A percentile compares a stretch with the other conserved stretches of the same genome.
Evolutionary conservation across 2,329 filamentous ascomycete species (phyloP).

Genomic region (Exophiala lecanii-corni): DNA sequence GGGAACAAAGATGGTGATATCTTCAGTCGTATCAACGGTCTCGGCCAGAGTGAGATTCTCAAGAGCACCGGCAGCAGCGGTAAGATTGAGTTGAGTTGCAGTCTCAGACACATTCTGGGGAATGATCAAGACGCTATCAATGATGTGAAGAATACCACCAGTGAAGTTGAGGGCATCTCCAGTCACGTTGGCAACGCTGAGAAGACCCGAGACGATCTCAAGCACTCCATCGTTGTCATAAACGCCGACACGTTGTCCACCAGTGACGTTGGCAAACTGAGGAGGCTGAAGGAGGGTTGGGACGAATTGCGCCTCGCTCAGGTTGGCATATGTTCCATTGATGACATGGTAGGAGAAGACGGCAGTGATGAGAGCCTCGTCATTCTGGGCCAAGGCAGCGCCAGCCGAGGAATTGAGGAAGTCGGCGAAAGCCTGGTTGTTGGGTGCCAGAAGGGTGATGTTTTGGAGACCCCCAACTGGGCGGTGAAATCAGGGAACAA

Average conservation of each 20-base stretch:
- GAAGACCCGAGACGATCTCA: slow-evolving; percentile 51
- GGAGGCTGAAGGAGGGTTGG: slow-evolving; percentile 47
- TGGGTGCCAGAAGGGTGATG: slow-evolving; percentile 56
- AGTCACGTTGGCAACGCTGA: slow-evolving; percentile 46
- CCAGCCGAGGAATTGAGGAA: slow-evolving; percentile 36
- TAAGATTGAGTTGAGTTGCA: slow-evolving; percentile 41
- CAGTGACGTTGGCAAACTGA: slow-evolving; percentile 54
- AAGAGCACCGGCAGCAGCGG: slow-evolving; percentile 46
- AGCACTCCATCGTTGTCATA: slow-evolving; percentile 38
- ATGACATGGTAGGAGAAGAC: slow-evolving; percentile 57
- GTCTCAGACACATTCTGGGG: slow-evolving; percentile 43
- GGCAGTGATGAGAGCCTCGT: slow-evolving; percentile 33
- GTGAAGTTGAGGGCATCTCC: slow-evolving; percentile 40
- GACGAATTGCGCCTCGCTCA: slow-evolving; percentile 37
- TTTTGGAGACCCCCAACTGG: slow-evolving; percentile 40
- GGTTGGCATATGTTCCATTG: slow-evolving; percentile 43
- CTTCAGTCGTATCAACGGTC: slow-evolving; percentile 27
- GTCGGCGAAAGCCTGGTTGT: slow-evolving; percentile 46
- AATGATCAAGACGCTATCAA: slow-evolving; percentile 46
- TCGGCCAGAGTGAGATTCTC: slow-evolving; percentile 32
- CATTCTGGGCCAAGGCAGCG: slow-evolving; percentile 21
- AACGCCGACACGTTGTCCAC: slow-evolving; percentile 53
- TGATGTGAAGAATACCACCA: slow-evolving; percentile 52
- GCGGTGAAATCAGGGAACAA: slow-evolving; percentile 14
- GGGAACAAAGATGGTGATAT: slow-evolving; percentile 63